Evolutionary conservation across 1,284 basidiomycete species (phyloP).

Genomic region (Mrakiaceae sp.): DNA sequence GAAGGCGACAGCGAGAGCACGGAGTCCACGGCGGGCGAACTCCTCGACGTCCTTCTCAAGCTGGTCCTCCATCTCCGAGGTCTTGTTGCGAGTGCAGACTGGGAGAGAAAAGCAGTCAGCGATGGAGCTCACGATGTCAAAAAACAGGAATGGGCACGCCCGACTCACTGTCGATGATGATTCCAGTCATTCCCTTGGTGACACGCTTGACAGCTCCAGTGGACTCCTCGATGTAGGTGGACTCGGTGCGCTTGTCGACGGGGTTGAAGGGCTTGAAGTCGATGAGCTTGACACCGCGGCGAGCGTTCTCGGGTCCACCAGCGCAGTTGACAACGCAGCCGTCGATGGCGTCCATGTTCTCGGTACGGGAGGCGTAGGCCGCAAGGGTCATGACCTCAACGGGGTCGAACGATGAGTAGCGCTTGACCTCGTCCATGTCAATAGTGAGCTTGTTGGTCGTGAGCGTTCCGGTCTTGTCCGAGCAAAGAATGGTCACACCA

Average conservation of each 20-base stretch:
- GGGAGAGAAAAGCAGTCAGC: constrained; percentile 21
- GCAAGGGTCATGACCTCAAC: constrained; percentile 69
- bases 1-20: constrained; percentile 90
- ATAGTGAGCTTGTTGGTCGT: constrained; percentile 99
- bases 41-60: constrained; percentile 94
- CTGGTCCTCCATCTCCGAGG: constrained; percentile 73
- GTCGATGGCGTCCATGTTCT: constrained; percentile 98
- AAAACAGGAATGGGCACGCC: background rate
- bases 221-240: constrained; percentile 89
- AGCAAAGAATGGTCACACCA: constrained; percentile 92
- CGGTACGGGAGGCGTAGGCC: constrained; percentile 90
- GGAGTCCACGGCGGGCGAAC: constrained; percentile 89
- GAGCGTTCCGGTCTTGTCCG: constrained; percentile 93
- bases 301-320: constrained; percentile 60
- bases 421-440: constrained; percentile 82
- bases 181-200: constrained; percentile 98
- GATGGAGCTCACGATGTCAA: background rate
- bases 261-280: constrained; percentile 99
- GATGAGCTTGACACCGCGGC: constrained; percentile 83
- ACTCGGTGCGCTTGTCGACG: constrained; percentile 97
- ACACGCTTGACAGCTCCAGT: constrained; percentile 92
- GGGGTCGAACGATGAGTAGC: constrained; percentile 75
- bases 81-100: constrained; percentile 94
- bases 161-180: constrained; percentile 58
- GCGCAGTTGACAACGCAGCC: constrained; percentile 71